A percentile compares a stretch with the other conserved stretches of the same genome.
These are phyloP conservation scores for Berberis vulgaris DNA, from an alignment of 164 flowering plant genomes.

Conservation along the genomic window DNA sequence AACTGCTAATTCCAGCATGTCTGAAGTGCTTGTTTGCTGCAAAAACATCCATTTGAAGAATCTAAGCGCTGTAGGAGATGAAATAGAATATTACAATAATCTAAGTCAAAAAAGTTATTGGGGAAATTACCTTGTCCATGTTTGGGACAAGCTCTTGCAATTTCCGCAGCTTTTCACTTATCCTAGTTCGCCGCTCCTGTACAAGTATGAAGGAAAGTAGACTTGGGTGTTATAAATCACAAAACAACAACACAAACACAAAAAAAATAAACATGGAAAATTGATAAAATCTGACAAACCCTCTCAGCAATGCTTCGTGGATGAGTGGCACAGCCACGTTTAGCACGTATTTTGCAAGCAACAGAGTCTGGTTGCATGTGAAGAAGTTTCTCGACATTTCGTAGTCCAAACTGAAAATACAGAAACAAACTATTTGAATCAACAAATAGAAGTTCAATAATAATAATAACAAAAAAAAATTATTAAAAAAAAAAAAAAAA, in stretches of 20 bases:
- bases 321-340: slow-evolving; percentile 87
- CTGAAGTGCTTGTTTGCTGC: slow-evolving; percentile 93
- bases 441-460: not conserved
- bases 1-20: slow-evolving; percentile 90
- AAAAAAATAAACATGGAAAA: not conserved
- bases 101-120: not conserved
- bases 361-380: slow-evolving; percentile 71
- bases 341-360: slow-evolving; percentile 78
- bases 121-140: slow-evolving; percentile 72
- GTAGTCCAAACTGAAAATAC: slow-evolving; percentile 51
- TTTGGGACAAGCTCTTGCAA: slow-evolving; percentile 90
- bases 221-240: slow-evolving; percentile 1
- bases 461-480: not conserved
- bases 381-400: slow-evolving; percentile 48
- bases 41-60: not conserved
- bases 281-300: slow-evolving; percentile 29
- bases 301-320: slow-evolving; percentile 90
- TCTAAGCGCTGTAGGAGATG: no score
- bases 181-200: slow-evolving; percentile 83
- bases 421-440: not conserved
- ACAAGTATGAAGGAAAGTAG: slow-evolving; percentile 4
- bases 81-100: not conserved
- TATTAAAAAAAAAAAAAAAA: not conserved
- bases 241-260: not conserved
- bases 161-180: slow-evolving; percentile 76